Base-by-base conservation (phyloP, 2,329 filamentous ascomycete genomes). In the Pseudogymnoascus sp. region DNA sequence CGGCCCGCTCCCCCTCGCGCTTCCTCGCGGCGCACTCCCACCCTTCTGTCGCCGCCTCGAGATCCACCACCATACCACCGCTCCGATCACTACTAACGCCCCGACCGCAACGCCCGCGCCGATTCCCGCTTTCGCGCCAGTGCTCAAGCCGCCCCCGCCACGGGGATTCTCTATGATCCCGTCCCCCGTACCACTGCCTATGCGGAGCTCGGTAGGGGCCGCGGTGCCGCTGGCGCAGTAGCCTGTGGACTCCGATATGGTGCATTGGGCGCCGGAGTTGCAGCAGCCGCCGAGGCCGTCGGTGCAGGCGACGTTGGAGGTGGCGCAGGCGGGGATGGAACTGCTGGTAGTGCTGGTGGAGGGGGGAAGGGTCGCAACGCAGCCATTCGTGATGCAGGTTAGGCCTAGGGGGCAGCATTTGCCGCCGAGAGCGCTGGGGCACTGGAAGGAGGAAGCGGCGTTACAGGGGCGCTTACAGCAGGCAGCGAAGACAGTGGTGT, bases 71-170 rank as follows among this genome's bases (percentile, higher is more conserved):
- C 80, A 86, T 0, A 77, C 75, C 15, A 78, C 65, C 2, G 69
- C 69, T 3, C 76, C 80, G 38, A 82, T 72, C 13, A 82, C 42
- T 5, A 77, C 50, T 3, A 76, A 74, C 1, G 74, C 76, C 29
- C 74, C 80, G 0, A 82, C 70, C 1, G 80, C 77, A 3, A 81
- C 77, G 17, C 82, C 84, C 0, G 81, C 75, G 5, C 79, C 83
- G n/a, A 87, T 80, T 2, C 84, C 84, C 0, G 80, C 82, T 68
- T 81, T 83, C 2, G 82, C 83, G 0, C 80, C 82, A 1, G 76
- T 71, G 1, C 80, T 80, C 5, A 84, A 70, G 2, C 71, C 71
- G 2, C 44, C 44, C 7, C 61, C 62, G 26, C 26, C 53, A 44
- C 4, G 7, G 15, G 61, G 62, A 11, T 60, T 38, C 11, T 66